phyloP scores from a whole-genome alignment of 257 asterid genomes.

The Salvia hispanica region DNA sequence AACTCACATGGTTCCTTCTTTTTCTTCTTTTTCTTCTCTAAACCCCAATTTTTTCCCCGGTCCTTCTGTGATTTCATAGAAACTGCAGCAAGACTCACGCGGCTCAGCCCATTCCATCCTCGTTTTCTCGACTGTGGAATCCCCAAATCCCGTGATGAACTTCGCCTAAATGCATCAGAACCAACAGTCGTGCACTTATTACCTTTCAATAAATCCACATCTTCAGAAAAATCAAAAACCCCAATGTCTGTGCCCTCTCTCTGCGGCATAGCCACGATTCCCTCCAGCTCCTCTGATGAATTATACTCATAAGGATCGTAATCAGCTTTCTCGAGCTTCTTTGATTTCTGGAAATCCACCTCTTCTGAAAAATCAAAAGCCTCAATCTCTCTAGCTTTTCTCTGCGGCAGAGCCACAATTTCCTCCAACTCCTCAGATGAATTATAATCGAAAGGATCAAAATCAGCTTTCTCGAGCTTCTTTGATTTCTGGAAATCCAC shows the following conservation, averaged over 20 bases:
- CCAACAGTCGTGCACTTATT: conserved; percentile 43
- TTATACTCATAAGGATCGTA: too few relatives aligned
- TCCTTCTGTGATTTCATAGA: conserved; percentile 44
- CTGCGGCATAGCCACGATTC: too few relatives aligned
- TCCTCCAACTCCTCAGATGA: conserved; percentile 57
- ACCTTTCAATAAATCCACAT: too few relatives aligned
- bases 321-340: conserved; percentile 3
- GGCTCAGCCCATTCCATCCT: conserved; percentile 37
- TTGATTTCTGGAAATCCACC: conserved; percentile 49
- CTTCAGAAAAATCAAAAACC: too few relatives aligned
- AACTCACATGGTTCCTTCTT: conserved; percentile 43
- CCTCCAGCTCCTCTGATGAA: too few relatives aligned
- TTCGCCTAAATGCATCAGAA: conserved; percentile 42
- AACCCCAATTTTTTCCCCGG: conserved; percentile 43
- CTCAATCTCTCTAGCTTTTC: conserved; percentile 36
- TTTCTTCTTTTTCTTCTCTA: conserved; percentile 51
- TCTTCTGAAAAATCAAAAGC: conserved; percentile 46
- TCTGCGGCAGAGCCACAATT: conserved; percentile 38
- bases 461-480: conserved; percentile 49
- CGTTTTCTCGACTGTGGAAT: conserved; percentile 40
- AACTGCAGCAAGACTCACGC: conserved; percentile 37
- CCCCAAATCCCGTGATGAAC: conserved; percentile 58
- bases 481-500: conserved; percentile 48
- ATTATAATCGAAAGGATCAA: conserved; percentile 42
- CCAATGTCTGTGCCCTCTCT: too few relatives aligned